Conservation (phyloP, 2,329 filamentous ascomycete genomes). For the Capronia coronata region DNA sequence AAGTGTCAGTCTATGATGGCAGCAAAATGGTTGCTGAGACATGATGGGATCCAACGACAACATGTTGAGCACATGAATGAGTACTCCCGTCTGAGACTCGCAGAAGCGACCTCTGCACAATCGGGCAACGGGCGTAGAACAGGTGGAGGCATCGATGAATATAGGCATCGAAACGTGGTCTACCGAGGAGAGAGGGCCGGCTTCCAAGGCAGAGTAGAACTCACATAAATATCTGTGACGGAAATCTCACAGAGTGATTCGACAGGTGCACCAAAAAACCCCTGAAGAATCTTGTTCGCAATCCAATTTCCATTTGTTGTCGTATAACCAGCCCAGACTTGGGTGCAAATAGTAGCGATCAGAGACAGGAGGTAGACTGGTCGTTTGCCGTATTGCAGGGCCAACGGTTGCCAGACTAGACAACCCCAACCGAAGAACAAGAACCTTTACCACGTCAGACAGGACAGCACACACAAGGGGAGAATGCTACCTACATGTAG, state of each 20-base stretch:
- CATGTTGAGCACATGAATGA: too few species aligned
- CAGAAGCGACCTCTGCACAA: too few species aligned
- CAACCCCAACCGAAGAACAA: constrained; percentile 39
- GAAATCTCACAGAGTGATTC: constrained; percentile 45
- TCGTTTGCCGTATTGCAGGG: constrained; percentile 39
- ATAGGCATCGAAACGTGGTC: too few species aligned
- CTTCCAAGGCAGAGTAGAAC: too few species aligned
- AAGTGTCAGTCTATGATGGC: not conserved
- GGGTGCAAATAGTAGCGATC: constrained; percentile 29
- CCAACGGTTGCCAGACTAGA: constrained; percentile 44
- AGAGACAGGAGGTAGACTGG: constrained; percentile 28
- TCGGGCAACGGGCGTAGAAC: too few species aligned
- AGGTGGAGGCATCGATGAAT: too few species aligned
- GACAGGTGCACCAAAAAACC: constrained; percentile 44
- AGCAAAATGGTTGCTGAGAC: too few species aligned
- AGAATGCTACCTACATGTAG: constrained; percentile 29
- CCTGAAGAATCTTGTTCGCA: constrained; percentile 43
- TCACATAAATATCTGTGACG: constrained; percentile 35
- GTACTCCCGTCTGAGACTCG: too few species aligned
- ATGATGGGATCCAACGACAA: too few species aligned
- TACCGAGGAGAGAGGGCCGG: too few species aligned
- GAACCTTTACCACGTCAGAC: constrained; percentile 12
- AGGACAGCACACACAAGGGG: constrained; percentile 35
- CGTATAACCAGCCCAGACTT: constrained; percentile 39
- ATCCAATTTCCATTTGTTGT: constrained; percentile 44